phyloP scores from a whole-genome alignment of 1,284 basidiomycete species.

The Cryptococcus sp. region DNA sequence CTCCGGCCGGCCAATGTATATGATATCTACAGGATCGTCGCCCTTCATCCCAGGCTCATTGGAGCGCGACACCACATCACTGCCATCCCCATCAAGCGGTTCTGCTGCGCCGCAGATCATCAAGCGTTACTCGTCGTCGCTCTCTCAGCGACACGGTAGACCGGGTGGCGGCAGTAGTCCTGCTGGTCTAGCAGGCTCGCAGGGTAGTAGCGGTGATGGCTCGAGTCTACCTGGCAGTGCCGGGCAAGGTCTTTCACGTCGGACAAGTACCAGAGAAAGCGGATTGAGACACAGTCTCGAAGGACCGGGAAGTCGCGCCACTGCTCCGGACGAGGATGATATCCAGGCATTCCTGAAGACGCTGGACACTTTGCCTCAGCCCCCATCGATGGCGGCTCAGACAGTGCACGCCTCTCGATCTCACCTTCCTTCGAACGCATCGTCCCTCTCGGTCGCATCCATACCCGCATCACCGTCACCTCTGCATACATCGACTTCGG shows the following conservation, averaged over 20 bases:
- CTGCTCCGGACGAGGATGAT: constrained; percentile 43
- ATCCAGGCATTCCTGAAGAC: constrained; percentile 51
- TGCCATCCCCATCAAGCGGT: constrained; percentile 10
- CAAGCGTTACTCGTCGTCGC: constrained; percentile 46
- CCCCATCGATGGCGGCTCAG: constrained; percentile 33
- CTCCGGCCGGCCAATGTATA: constrained; percentile 27
- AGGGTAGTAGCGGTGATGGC: constrained; percentile 31
- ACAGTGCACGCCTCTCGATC: constrained; percentile 25
- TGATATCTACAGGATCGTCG: constrained; percentile 29
- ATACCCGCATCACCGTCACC: constrained; percentile 16
- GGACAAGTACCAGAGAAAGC: constrained; percentile 37
- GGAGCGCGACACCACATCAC: constrained; percentile 26
- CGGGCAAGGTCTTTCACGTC: constrained; percentile 20
- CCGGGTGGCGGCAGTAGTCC: background rate
- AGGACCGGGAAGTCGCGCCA: constrained; percentile 6
- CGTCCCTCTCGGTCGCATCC: constrained; percentile 16
- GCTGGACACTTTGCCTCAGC: constrained; percentile 46
- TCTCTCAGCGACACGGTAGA: constrained; percentile 29
- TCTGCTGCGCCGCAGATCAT: constrained; percentile 29
- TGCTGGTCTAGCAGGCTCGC: constrained; percentile 22
- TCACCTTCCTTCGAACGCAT: constrained; percentile 35
- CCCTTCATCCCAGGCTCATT: constrained; percentile 43
- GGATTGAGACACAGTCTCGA: constrained; percentile 40
- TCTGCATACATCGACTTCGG: constrained; percentile 12
- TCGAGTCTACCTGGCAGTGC: constrained; percentile 21